Evolutionary conservation across 2,329 filamentous ascomycete genomes (phyloP).

Genomic region (Pseudogymnoascus sp.): DNA sequence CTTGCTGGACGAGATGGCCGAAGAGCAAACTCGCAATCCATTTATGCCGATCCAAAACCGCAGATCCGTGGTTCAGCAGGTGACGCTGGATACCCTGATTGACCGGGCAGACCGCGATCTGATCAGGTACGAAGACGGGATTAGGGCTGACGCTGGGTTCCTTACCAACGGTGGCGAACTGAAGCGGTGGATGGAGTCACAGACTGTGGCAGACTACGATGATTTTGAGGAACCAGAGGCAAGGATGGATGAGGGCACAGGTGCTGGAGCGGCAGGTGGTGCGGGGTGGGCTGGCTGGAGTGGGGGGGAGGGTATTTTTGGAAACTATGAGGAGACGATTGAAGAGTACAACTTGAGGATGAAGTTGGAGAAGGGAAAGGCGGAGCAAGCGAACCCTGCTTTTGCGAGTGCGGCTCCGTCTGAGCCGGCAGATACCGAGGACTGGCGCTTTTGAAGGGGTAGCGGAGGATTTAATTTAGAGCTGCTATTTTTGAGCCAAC

Average conservation of each 20-base stretch:
- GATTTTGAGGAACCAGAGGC: neutral
- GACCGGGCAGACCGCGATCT: neutral
- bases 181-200: conserved; percentile 9
- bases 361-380: neutral
- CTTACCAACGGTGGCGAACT: conserved; percentile 15
- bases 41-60: neutral
- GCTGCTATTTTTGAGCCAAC: no score
- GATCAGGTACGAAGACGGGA: conserved; percentile 9
- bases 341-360: neutral
- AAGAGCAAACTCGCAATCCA: conserved; percentile 2
- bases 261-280: neutral
- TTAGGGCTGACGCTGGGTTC: conserved; percentile 20
- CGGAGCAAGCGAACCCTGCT: neutral
- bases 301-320: neutral
- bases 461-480: neutral
- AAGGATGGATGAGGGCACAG: neutral
- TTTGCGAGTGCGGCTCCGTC: neutral
- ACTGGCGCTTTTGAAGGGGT: neutral
- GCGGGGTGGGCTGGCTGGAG: neutral
- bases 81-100: neutral
- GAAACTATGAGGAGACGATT: neutral
- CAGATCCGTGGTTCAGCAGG: neutral
- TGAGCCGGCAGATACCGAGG: neutral
- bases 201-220: neutral
- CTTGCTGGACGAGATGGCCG: conserved; percentile 10